Evolutionary conservation across 108 stramenopile genomes (phyloP).

Genomic region (Cyclotella kingstonii): DNA sequence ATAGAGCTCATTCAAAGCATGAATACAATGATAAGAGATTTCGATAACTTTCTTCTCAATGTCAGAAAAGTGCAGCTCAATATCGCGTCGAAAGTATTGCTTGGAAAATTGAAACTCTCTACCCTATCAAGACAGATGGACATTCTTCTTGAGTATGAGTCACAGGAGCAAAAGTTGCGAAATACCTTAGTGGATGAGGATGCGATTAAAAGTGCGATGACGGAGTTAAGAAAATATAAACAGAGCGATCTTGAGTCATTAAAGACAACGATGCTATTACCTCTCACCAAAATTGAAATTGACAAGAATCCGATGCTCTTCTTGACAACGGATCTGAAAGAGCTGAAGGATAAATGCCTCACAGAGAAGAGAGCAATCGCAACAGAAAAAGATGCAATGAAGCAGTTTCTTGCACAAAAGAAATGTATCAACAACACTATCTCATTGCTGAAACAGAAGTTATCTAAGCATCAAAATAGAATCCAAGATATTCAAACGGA

Average conservation of each 20-base stretch:
- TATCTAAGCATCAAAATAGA: not conserved
- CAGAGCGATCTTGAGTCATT: not conserved
- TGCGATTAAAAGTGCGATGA: not conserved
- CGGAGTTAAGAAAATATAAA: not conserved
- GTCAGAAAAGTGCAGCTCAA: conserved; percentile 17
- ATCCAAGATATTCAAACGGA: not conserved
- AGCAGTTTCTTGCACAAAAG: not conserved
- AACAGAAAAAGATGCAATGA: not conserved
- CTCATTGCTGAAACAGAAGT: not conserved
- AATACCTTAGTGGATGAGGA: not conserved
- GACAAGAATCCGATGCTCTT: not conserved
- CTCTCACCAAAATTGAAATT: not conserved
- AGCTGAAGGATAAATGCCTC: not conserved
- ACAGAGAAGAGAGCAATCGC: not conserved
- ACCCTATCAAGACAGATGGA: not conserved
- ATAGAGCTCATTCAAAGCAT: not conserved
- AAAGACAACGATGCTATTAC: too few species aligned
- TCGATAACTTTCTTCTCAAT: not conserved
- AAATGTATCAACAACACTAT: not conserved
- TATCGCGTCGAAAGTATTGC: conserved; percentile 46
- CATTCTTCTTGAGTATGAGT: not conserved
- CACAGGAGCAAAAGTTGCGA: not conserved
- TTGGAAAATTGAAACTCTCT: not conserved
- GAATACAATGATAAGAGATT: not conserved
- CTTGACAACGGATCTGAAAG: not conserved